phyloP scores from a whole-genome alignment of 2,329 filamentous ascomycete genomes.

The Graphiopsis chlorocephala region DNA sequence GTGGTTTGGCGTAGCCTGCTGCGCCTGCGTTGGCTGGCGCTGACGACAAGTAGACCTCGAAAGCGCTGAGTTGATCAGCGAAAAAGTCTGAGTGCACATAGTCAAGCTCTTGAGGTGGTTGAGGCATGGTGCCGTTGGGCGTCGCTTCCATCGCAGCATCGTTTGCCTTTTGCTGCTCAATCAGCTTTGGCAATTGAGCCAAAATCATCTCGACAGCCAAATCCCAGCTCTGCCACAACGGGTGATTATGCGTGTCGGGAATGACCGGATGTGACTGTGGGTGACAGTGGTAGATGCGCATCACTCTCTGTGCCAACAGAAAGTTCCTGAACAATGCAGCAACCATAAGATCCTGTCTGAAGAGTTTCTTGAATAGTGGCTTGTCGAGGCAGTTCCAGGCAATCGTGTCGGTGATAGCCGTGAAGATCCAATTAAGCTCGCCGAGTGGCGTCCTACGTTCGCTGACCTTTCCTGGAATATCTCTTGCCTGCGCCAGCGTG shows the following conservation, averaged over 20 bases:
- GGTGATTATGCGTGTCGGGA: constrained; percentile 93
- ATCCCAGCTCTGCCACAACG: constrained; percentile 97
- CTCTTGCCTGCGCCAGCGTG: constrained; percentile 77
- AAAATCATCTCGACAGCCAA: constrained; percentile 93
- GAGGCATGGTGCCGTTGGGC: constrained; percentile 18
- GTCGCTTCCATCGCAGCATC: constrained; percentile 25
- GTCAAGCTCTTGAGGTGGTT: constrained; percentile 62
- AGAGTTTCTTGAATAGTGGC: constrained; percentile 91
- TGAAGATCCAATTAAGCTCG: constrained; percentile 99
- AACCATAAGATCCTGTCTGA: constrained; percentile 98
- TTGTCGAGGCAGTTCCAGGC: constrained; percentile 94
- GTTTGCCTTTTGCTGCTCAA: constrained; percentile 70
- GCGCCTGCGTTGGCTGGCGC: constrained; percentile 81
- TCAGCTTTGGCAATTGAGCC: constrained; percentile 78
- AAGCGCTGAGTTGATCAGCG: constrained; percentile 92
- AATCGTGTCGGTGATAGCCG: constrained; percentile 96
- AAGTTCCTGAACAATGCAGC: constrained; percentile 96
- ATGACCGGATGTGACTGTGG: constrained; percentile 87
- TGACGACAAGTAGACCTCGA: constrained; percentile 92
- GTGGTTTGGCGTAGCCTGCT: constrained; percentile 45
- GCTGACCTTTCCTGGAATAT: constrained; percentile 85
- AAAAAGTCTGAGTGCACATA: constrained; percentile 96
- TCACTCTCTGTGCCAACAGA: constrained; percentile 87
- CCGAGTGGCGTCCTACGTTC: constrained; percentile 91
- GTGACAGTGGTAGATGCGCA: constrained; percentile 94